These are phyloP conservation scores for Debaryomyces hansenii DNA, from an alignment of 805 yeast genomes.

Conservation along the genomic window DNA sequence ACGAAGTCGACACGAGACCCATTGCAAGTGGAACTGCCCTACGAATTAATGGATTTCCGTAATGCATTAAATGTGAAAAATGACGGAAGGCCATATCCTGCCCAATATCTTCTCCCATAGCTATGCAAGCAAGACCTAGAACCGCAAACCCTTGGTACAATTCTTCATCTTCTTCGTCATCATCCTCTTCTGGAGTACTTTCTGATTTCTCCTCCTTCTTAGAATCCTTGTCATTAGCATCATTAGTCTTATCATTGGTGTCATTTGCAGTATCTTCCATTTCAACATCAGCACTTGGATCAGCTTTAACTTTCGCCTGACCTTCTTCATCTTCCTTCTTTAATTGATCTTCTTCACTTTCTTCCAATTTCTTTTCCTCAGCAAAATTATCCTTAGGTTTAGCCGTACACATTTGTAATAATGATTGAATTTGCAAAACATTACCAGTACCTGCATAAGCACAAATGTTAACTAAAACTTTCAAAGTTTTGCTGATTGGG, in stretches of 20 bases:
- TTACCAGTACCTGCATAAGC: constrained; percentile 98
- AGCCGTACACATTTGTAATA: constrained; percentile 86
- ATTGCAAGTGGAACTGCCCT: constrained; percentile 98
- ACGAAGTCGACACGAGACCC: constrained; percentile 90
- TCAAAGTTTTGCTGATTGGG: constrained; percentile 86
- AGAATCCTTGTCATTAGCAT: constrained; percentile 15
- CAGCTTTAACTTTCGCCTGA: constrained; percentile 17
- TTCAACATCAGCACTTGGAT: constrained; percentile 25
- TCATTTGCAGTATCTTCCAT: constrained; percentile 30
- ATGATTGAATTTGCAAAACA: constrained; percentile 88
- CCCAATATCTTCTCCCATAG: constrained; percentile 98
- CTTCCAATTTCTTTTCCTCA: constrained; percentile 59
- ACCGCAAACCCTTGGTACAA: constrained; percentile 85
- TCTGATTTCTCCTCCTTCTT: constrained; percentile 28
- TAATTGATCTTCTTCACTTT: constrained; percentile 38
- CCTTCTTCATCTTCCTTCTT: constrained; percentile 30
- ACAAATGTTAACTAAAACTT: constrained; percentile 86
- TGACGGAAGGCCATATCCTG: constrained; percentile 97
- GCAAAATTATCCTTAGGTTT: constrained; percentile 57
- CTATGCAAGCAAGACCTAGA: constrained; percentile 88
- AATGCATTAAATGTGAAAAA: constrained; percentile 96
- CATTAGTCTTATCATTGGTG: constrained; percentile 13
- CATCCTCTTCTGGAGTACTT: constrained; percentile 28
- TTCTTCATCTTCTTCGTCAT: constrained; percentile 48
- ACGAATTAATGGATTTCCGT: constrained; percentile 87